Percentiles rank a stretch among this genome's conserved stretches.
These are phyloP conservation scores for Fusarium secorum DNA, from an alignment of 2,329 filamentous ascomycete species.

Conservation along the genomic window DNA sequence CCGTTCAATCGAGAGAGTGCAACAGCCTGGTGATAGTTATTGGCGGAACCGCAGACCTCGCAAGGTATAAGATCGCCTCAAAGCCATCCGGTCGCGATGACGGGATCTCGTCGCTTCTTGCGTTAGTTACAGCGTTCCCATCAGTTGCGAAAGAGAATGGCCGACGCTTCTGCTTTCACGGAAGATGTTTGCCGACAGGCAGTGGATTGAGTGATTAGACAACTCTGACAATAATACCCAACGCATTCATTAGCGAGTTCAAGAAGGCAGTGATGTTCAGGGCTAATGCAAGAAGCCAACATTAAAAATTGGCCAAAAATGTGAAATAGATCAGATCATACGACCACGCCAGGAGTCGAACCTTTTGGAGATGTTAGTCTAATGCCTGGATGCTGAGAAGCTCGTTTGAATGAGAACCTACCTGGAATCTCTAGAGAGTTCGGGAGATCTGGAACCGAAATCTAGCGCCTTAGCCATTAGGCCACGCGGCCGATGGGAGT, in stretches of 20 bases:
- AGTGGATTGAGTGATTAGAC: neutral
- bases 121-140: neutral
- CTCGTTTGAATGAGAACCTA: neutral
- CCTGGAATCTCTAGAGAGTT: slow-evolving; percentile 39
- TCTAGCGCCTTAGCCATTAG: slow-evolving; percentile 40
- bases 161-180: neutral
- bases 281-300: neutral
- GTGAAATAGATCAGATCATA: slow-evolving; percentile 7
- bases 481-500: slow-evolving; percentile 31
- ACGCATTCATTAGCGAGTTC: neutral
- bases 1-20: slow-evolving; percentile 40
- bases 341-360: slow-evolving; percentile 41
- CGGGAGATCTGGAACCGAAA: slow-evolving; percentile 22
- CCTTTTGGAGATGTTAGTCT: slow-evolving; percentile 15
- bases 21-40: slow-evolving; percentile 26
- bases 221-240: neutral
- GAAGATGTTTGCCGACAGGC: neutral
- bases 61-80: neutral
- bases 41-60: slow-evolving; percentile 29
- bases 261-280: neutral
- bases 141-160: neutral
- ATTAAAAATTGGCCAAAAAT: neutral
- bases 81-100: neutral
- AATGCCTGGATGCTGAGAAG: neutral
- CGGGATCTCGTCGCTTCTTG: neutral